These are phyloP conservation scores for Gloeopeniophorella convolvens DNA, from an alignment of 768 basidiomycete genomes.

Conservation along the genomic window DNA sequence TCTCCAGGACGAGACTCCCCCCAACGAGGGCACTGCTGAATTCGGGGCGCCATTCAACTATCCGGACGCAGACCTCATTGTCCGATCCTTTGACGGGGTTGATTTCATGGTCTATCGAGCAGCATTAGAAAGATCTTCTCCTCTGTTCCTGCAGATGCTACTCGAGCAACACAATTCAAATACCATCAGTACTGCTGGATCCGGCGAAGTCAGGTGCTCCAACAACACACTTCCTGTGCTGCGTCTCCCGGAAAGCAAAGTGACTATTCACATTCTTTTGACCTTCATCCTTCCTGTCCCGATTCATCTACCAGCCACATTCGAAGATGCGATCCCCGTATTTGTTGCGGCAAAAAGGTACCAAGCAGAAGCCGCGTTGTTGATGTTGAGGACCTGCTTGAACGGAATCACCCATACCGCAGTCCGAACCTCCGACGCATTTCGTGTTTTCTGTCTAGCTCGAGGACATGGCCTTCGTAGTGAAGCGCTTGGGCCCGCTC, in stretches of 20 bases:
- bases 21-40: background rate
- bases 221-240: background rate
- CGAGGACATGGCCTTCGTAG: background rate
- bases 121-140: background rate
- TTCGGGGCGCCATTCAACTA: background rate
- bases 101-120: background rate
- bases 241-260: background rate
- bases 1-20: too few species aligned
- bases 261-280: slow-evolving; percentile 1
- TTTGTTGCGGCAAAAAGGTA: slow-evolving; percentile 2
- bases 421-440: background rate
- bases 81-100: background rate
- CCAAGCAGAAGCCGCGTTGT: background rate
- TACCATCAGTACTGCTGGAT: too few species aligned
- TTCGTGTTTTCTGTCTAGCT: background rate
- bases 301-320: background rate
- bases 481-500: background rate
- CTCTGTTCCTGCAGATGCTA: background rate
- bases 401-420: background rate
- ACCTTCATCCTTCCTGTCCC: slow-evolving; percentile 5
- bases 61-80: background rate
- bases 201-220: too few species aligned
- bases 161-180: too few species aligned
- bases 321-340: slow-evolving; percentile 1
- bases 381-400: background rate